A percentile compares a stretch with the other conserved stretches of the same genome.
Evolutionary conservation across 2,329 filamentous ascomycete species (phyloP).

Genomic region (Tolypocladium amazonense): DNA sequence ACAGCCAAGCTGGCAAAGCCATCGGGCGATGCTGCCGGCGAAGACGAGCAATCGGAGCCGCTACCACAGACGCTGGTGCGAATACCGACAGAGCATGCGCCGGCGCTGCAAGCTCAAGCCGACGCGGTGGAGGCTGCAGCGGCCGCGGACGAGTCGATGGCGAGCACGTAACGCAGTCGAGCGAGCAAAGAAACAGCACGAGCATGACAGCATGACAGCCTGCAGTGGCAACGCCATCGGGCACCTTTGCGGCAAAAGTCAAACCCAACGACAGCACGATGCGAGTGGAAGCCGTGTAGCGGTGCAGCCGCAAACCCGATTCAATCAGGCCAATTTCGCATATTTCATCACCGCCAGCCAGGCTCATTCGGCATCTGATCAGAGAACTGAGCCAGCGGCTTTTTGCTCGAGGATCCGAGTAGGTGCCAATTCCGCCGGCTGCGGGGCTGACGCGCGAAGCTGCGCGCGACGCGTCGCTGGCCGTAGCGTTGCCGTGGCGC

Average conservation of each 20-base stretch:
- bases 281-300: background rate
- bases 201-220: background rate
- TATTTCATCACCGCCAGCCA: background rate
- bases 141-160: constrained; percentile 22
- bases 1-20: constrained; percentile 61
- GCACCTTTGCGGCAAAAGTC: background rate
- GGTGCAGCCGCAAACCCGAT: background rate
- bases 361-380: background rate
- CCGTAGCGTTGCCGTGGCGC: background rate
- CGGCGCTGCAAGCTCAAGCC: constrained; percentile 49
- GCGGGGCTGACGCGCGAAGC: background rate
- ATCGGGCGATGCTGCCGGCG: constrained; percentile 23
- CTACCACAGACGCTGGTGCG: constrained; percentile 75
- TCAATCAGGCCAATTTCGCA: background rate
- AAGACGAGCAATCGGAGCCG: constrained; percentile 32
- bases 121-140: constrained; percentile 37
- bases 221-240: background rate
- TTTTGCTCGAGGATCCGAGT: background rate
- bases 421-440: background rate
- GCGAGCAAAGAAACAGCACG: background rate
- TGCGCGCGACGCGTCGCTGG: background rate
- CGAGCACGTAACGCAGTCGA: background rate
- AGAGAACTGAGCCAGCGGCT: background rate
- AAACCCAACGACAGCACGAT: background rate
- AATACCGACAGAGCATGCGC: constrained; percentile 72